Percentiles rank a stretch among this genome's conserved stretches.
Conservation (phyloP, 306 rosid genomes). For the Quercus suber region DNA sequence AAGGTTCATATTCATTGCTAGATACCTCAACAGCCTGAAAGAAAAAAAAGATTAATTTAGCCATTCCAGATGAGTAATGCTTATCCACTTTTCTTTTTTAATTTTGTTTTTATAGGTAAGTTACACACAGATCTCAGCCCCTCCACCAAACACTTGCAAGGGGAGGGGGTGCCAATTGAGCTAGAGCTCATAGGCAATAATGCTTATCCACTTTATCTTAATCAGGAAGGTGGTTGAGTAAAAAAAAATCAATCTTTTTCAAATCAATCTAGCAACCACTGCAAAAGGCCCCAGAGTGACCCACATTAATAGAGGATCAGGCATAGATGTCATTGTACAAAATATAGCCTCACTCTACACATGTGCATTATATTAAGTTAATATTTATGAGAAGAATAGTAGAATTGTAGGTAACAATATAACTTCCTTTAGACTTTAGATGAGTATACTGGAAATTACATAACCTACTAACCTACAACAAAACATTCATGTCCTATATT, state of each 20-base stretch:
- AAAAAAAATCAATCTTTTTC: neutral
- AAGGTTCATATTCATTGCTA: conserved; percentile 95
- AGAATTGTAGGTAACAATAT: too few relatives aligned
- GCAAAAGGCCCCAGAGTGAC: neutral
- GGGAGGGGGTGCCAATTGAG: too few relatives aligned
- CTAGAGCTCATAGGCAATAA: neutral
- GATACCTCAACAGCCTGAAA: conserved; percentile 94
- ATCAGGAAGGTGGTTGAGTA: neutral
- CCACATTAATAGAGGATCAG: too few relatives aligned
- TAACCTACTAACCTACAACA: neutral
- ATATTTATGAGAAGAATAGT: too few relatives aligned
- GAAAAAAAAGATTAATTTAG: conserved; percentile 22
- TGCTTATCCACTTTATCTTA: neutral
- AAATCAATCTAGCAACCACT: neutral
- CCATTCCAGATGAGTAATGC: neutral
- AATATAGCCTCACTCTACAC: too few relatives aligned
- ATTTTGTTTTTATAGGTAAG: too few relatives aligned
- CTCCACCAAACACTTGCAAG: too few relatives aligned
- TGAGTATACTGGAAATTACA: neutral
- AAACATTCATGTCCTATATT: neutral
- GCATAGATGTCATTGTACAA: too few relatives aligned
- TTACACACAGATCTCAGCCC: too few relatives aligned
- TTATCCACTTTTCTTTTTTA: neutral
- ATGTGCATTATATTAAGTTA: too few relatives aligned
- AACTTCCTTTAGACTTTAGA: too few relatives aligned